Base-by-base conservation (phyloP, 2,329 filamentous ascomycete genomes). In the Aspergillus ustus region DNA sequence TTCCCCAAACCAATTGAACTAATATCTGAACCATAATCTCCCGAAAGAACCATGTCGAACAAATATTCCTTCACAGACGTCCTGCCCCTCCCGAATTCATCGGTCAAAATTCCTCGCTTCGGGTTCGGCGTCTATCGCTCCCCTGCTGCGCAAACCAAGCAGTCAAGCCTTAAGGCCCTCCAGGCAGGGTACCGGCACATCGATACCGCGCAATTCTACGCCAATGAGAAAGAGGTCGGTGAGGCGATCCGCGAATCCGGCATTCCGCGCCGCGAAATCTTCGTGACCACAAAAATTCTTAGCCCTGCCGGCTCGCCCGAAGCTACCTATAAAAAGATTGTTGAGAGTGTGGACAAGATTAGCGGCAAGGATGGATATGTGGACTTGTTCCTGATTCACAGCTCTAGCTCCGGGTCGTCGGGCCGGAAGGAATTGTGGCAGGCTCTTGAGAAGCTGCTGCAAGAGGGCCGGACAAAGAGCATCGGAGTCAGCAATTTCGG, bases 401-500 rank as follows among this genome's bases (percentile, higher is more conserved):
- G 84, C 61, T 83, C 89, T 13, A 84, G 81, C 34, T 82, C 81
- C 3, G 87, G 87, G 0, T 73, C 79, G 2, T 78, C 81, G 20
- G 82, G 81, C 13, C 79, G 88, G 46, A 86, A 86, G 75, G 79
- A 84, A 65, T 79, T 91, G 72, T 92, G 89, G 89, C 77, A 81
- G 62, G 88, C 87, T 1, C 75, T 92, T 68, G 89, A 91, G 76
- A 84, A 78, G 71, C 74, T 89, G 45, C 78, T 86, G 62, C 77
- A 80, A 15, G 84, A 87, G 65, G 89, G 88, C 5, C 85, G 82
- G 66, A 82, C 85, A 46, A 86, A 82, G 75, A 83, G 83, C 43
- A 91, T 92, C 68, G 90, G 90, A 0, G 89, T 92, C 56, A 90
- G 88, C 73, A 92, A 92, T 70, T 92, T 85, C 68, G 87, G 88